phyloP scores from a whole-genome alignment of 331 rosid species.

The Stylosanthes scabra region DNA sequence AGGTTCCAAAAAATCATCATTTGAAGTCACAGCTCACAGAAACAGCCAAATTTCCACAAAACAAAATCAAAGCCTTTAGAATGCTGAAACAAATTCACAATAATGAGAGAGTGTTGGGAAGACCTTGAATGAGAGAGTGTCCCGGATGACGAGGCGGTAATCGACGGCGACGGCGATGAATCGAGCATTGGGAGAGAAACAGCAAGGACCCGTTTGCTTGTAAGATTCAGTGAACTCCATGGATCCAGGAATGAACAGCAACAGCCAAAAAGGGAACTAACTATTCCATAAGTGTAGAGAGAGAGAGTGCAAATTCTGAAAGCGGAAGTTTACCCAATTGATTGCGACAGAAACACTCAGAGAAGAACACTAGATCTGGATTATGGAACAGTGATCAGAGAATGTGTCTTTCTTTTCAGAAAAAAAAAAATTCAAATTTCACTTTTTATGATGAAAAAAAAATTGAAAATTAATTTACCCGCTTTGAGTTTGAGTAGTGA shows the following conservation, averaged over 20 bases:
- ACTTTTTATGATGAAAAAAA: not conserved
- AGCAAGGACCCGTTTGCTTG: constrained; percentile 94
- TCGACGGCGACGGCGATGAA: constrained; percentile 93
- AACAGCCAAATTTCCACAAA: constrained; percentile 16
- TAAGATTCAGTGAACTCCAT: constrained; percentile 96
- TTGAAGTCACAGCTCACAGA: not conserved
- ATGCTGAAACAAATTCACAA: not conserved
- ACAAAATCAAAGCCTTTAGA: not conserved
- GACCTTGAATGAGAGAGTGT: constrained; percentile 86
- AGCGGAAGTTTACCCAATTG: no score
- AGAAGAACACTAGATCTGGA: no score
- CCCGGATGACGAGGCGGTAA: constrained; percentile 96
- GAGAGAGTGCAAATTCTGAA: no score
- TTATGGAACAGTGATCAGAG: no score
- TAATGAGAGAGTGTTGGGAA: not conserved
- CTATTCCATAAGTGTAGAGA: no score
- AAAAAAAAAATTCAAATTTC: constrained; percentile 14
- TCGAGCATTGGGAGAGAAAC: constrained; percentile 92
- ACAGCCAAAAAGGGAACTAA: no score
- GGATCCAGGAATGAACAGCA: not conserved
- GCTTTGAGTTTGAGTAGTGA: no score
- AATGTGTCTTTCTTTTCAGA: constrained; percentile 17
- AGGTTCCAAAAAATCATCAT: not conserved
- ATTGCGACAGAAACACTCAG: no score
- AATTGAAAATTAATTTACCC: no score